These are phyloP conservation scores for Podospora fimiseda DNA, from an alignment of 495 filamentous ascomycete species.

Conservation along the genomic window DNA sequence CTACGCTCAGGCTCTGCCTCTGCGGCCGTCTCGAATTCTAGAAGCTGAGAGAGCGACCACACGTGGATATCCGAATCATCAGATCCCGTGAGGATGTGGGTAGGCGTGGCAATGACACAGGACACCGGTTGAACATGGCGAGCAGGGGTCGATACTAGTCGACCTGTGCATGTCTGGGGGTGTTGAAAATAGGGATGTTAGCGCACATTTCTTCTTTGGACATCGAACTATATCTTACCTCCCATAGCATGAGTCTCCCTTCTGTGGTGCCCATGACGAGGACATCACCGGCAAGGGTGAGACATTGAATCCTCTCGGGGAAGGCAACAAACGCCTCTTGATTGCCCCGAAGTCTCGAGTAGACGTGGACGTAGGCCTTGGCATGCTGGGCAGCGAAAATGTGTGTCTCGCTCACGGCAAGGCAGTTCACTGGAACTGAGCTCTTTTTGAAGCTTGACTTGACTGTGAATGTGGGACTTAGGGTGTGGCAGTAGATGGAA, in stretches of 20 bases:
- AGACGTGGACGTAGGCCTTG: constrained; percentile 89
- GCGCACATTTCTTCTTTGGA: neutral
- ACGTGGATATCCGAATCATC: constrained; percentile 83
- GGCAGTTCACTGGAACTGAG: constrained; percentile 65
- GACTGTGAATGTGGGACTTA: constrained; percentile 64
- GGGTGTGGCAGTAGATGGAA: constrained; percentile 76
- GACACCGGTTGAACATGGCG: constrained; percentile 84
- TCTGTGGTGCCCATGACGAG: constrained; percentile 80
- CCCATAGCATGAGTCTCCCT: constrained; percentile 85
- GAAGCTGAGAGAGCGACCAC: constrained; percentile 72
- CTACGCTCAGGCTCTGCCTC: constrained; percentile 56
- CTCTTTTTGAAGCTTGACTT: constrained; percentile 87
- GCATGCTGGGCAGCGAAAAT: constrained; percentile 85
- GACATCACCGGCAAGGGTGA: constrained; percentile 58
- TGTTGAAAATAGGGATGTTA: neutral
- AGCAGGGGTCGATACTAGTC: constrained; percentile 78
- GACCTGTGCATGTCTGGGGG: constrained; percentile 70
- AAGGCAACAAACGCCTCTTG: constrained; percentile 85
- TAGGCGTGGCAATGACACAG: constrained; percentile 63
- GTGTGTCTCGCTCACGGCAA: constrained; percentile 77
- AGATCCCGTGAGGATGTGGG: constrained; percentile 80
- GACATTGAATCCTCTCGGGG: constrained; percentile 71
- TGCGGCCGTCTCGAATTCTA: constrained; percentile 50
- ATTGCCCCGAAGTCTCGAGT: constrained; percentile 72
- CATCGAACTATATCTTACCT: constrained; percentile 51